A percentile compares a stretch with the other conserved stretches of the same genome.
phyloP scores from a whole-genome alignment of 2,329 filamentous ascomycete species.

The Neurospora sp. region DNA sequence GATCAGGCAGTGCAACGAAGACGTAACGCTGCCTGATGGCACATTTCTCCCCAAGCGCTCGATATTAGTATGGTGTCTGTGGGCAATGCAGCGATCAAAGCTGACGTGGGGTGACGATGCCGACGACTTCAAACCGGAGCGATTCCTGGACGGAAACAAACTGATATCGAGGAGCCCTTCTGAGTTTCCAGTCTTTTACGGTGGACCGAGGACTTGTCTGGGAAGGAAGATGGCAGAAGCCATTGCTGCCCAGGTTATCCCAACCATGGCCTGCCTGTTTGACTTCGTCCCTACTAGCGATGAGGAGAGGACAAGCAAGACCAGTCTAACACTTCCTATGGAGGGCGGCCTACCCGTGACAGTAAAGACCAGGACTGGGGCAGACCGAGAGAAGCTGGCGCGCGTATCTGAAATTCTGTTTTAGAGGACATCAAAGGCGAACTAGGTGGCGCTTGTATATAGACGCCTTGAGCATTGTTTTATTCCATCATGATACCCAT shows the following conservation, averaged over 20 bases:
- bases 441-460: neutral
- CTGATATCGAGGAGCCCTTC: slow-evolving; percentile 36
- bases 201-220: slow-evolving; percentile 49
- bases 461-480: neutral
- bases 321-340: slow-evolving; percentile 56
- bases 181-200: slow-evolving; percentile 58
- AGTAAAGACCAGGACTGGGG: slow-evolving; percentile 19
- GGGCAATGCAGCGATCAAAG: slow-evolving; percentile 52
- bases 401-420: neutral
- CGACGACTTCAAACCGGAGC: slow-evolving; percentile 43
- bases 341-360: slow-evolving; percentile 45
- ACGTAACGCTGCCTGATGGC: slow-evolving; percentile 48
- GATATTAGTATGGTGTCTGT: slow-evolving; percentile 53
- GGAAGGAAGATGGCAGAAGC: slow-evolving; percentile 57
- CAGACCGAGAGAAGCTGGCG: neutral
- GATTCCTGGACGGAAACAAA: slow-evolving; percentile 39
- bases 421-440: neutral
- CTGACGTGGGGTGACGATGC: slow-evolving; percentile 48
- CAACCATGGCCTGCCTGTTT: slow-evolving; percentile 38
- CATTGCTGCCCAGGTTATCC: slow-evolving; percentile 47
- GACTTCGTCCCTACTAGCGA: slow-evolving; percentile 37
- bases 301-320: slow-evolving; percentile 43
- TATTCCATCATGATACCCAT: neutral
- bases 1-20: slow-evolving; percentile 47
- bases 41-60: slow-evolving; percentile 44